Base-by-base conservation (phyloP, 2,329 filamentous ascomycete genomes). In the Aspergillus carbonarius region DNA sequence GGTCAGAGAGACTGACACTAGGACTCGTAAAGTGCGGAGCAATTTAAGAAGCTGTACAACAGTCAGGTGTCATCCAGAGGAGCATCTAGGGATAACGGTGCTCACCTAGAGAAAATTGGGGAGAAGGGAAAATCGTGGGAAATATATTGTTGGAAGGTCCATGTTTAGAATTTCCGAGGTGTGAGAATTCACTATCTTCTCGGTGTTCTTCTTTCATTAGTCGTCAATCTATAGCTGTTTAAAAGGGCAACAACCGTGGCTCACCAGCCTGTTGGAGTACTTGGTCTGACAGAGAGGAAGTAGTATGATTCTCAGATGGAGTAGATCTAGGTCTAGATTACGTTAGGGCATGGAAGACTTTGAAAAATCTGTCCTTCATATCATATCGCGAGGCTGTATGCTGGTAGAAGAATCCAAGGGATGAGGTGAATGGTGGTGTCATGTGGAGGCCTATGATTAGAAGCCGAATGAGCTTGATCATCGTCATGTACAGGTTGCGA, bases 301-400 rank as follows among this genome's bases (percentile, higher is more conserved):
- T 37, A 37, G 32, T 23, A 8, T 51, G 48, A 23, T 25, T 37
- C 35, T 17, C 48, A 20, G 37, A 30, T 18, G 48, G 48, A 20
- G 17, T 39, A 12, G 48, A 51, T 10, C 7, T 15, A 37, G n/a
- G 32, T 51, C 48, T 51, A 25, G 5, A 32, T 51, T 8, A 51
- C 23, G 32, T 51, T 79, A 83, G 6, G 27, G 27, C 27, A 30
- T 30, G 27, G n/a, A n/a, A n/a, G n/a, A n/a, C n/a, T n/a, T n/a
- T n/a, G 9, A 30, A 2, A 30, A 30, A 30, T 5, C 27, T 30
- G 27, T 30, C 9, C 25, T 4, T 8, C 9, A 9, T 30, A 30
- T 9, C 27, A 30, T 30, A 9, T 30, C 3, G 27, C 7, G 25
- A 27, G 7, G 27, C 5, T 30, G 27, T 5, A 30, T 30, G 7